Base-by-base conservation (phyloP, 2,329 filamentous ascomycete genomes). In the Trichocomaceae sp. region DNA sequence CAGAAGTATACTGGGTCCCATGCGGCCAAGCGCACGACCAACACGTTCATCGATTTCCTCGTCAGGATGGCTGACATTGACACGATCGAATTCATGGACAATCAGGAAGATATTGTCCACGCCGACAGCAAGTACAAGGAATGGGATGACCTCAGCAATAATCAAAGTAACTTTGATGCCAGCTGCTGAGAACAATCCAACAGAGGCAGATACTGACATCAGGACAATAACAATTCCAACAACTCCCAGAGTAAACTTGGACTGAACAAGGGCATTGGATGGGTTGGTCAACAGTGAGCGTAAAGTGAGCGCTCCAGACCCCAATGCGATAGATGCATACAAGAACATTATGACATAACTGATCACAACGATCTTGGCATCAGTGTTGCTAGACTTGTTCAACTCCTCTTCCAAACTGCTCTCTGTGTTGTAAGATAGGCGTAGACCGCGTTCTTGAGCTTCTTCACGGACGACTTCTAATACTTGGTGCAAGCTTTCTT, bases 41-140 rank as follows among this genome's bases (percentile, higher is more conserved):
- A 97, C 85, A 23, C 93, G 83, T 65, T 91, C 85, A 62, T 95
- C 87, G 2, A 99, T 86, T 69, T 87, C 81, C 59, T 91, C 87
- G 65, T 97, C 91, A 0, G 91, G 90, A 64, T 96, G 88, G 69
- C 87, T 95, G 62, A 90, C 75, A 65, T 99, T 99, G 67, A 96
- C 88, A 29, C 93, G 83, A 68, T 99, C 93, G 57, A 99, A 95
- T 71, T 99, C 93, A 71, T 99, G 93, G 0, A 99, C 93, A 57
- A 99, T 96, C 54, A 99, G 77, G 75, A 99, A 99, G 64, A 99
- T 97, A 67, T 99, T 99, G 79, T 99, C 93, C 2, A 99, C 95
- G 46, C 93, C 93, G 26, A 99, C 91, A 12, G 93, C 93, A 19
- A 99, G 77, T 9, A 99, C 92, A 60, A 99, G 85, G 72, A 99